Percentiles rank a stretch among this genome's conserved stretches.
These are phyloP conservation scores for Dichotomocladium elegans DNA, from an alignment of 371 early-diverging fungal species.

Conservation along the genomic window DNA sequence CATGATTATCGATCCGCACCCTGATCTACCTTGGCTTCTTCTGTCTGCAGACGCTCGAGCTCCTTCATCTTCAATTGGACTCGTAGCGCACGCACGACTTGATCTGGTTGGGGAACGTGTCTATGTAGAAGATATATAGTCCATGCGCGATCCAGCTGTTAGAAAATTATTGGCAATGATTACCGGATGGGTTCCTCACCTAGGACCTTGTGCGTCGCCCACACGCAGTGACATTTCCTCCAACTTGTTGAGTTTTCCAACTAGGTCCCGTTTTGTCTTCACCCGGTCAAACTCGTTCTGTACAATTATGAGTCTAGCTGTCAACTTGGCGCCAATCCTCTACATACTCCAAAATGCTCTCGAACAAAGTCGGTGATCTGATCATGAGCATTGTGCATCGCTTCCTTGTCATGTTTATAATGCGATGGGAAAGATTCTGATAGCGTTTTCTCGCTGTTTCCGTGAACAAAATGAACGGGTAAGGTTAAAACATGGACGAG, in stretches of 20 bases:
- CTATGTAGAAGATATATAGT: not conserved
- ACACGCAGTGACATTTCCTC: not conserved
- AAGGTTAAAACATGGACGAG: not conserved
- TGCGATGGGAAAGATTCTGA: not conserved
- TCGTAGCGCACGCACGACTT: conserved; percentile 5
- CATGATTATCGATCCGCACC: not conserved
- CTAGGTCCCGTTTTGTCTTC: not conserved
- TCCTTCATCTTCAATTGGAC: conserved; percentile 10
- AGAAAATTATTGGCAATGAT: too few relatives aligned
- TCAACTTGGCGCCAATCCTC: not conserved
- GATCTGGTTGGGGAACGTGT: conserved; percentile 3
- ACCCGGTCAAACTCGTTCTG: conserved; percentile 3
- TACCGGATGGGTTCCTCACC: too few relatives aligned
- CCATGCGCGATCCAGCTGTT: not conserved
- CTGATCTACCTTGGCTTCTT: conserved; percentile 6
- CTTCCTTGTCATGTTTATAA: not conserved
- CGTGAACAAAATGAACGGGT: not conserved
- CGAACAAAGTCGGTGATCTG: not conserved
- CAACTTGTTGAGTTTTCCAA: conserved; percentile 1
- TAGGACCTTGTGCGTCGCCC: not conserved
- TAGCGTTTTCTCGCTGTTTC: not conserved
- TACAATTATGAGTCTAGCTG: not conserved
- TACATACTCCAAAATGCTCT: not conserved
- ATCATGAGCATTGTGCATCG: not conserved
- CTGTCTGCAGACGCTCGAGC: not conserved